Base-by-base conservation (phyloP, 805 yeast species). In the Pichia thaimueangensis region DNA sequence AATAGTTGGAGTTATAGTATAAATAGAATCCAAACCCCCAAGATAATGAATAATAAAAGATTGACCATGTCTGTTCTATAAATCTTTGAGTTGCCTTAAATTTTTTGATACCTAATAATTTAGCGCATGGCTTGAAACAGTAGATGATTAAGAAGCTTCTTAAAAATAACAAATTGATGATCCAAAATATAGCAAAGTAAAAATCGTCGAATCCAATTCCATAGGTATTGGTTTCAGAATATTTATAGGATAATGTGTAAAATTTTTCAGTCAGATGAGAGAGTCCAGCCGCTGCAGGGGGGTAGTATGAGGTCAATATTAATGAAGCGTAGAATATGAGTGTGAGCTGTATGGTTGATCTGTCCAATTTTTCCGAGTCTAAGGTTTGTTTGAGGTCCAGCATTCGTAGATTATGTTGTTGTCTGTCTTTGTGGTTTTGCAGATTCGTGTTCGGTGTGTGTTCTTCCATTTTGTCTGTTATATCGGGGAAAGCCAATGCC, bases 21-120 rank as follows among this genome's bases (percentile, higher is more conserved):
- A 87, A 62, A 45, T 68, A 68, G 44, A 74, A 62, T 0, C 95
- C 96, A 45, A 65, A 64, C 1, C 58, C 35, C 57, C 80, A 79
- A 9, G 85, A 73, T 10, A 63, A 51, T 6, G 72, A 51, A 64
- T 78, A 85, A 58, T 83, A 85, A 6, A 75, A 53, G 15, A 76
- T 58, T 27, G 76, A 68, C 96, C 96, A 88, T 39, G 86, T 80
- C 67, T 87, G 96, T 62, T 87, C 96, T 43, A 86, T 83, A 57
- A 85, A 87, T 45, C 96, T 72, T 43, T 74, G 74, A 19, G 69
- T 65, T 0, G 82, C 74, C 52, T 78, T 80, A 13, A 58, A 59
- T 2, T 70, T 62, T 30, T 60, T 60, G 37, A 84, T 76, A 20
- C 73, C 65, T 36, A 67, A 57, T 8, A 45, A 41, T 19, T 50